A percentile compares a stretch with the other conserved stretches of the same genome.
Conservation (phyloP, 306 rosid genomes). For the Quercus agrifolia region DNA sequence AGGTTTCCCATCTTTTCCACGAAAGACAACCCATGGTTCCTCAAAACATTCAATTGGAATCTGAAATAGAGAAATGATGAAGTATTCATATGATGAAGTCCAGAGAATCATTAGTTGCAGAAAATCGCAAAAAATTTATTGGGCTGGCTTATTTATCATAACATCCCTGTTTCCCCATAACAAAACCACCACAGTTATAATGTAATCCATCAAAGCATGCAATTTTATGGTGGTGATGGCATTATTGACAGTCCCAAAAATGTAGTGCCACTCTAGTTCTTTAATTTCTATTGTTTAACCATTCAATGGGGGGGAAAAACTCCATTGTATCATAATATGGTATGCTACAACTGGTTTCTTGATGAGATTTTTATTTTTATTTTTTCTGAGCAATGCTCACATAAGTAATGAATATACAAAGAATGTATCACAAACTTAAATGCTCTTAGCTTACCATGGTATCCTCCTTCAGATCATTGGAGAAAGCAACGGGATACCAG, state of each 20-base stretch:
- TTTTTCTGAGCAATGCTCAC: neutral
- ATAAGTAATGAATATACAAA: neutral
- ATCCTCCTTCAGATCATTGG: slow-evolving; percentile 70
- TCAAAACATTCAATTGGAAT: slow-evolving; percentile 88
- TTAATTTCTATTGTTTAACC: neutral
- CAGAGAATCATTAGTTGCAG: neutral
- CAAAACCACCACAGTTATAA: no score
- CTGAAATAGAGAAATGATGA: slow-evolving; percentile 49
- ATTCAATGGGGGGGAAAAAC: no score
- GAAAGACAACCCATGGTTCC: slow-evolving; percentile 93
- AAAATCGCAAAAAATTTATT: neutral
- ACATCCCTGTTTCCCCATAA: neutral
- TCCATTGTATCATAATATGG: no score
- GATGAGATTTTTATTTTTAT: neutral
- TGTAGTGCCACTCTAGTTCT: neutral
- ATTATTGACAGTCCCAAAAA: neutral
- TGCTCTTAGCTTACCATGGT: slow-evolving; percentile 61
- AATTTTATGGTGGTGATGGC: neutral
- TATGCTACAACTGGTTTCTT: no score
- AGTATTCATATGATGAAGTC: slow-evolving; percentile 19
- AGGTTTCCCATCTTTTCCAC: slow-evolving; percentile 89
- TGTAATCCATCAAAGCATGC: neutral
- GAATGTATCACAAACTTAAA: neutral
- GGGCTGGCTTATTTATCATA: neutral
- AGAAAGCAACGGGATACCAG: slow-evolving; percentile 97